Evolutionary conservation across 2,329 filamentous ascomycete species (phyloP).

Genomic region (Exophiala dermatitidis): DNA sequence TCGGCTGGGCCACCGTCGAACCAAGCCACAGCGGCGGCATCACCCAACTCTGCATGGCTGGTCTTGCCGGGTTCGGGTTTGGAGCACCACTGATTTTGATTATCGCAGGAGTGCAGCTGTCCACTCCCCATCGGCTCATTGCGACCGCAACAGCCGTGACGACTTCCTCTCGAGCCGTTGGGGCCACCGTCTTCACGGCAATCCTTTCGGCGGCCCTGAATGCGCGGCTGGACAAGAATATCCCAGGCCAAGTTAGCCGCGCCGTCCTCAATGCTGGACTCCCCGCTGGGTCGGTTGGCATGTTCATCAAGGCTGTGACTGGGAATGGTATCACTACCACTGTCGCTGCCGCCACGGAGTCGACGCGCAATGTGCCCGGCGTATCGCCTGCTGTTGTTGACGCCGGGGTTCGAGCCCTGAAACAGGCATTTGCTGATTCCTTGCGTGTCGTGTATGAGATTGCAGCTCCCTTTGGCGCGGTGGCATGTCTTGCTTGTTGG

Average conservation of each 20-base stretch:
- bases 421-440: slow-evolving; percentile 22
- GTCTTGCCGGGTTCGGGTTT: slow-evolving; percentile 19
- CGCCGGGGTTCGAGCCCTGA: slow-evolving; percentile 8
- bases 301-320: slow-evolving; percentile 15
- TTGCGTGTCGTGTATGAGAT: slow-evolving; percentile 21
- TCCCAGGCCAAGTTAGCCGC: slow-evolving; percentile 12
- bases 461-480: slow-evolving; percentile 16
- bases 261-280: slow-evolving; percentile 17
- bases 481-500: slow-evolving; percentile 18
- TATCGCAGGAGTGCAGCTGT: slow-evolving; percentile 21
- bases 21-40: slow-evolving; percentile 5
- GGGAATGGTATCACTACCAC: slow-evolving; percentile 16
- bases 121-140: slow-evolving; percentile 20
- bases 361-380: slow-evolving; percentile 3
- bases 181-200: slow-evolving; percentile 21
- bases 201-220: slow-evolving; percentile 20
- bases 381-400: slow-evolving; percentile 14
- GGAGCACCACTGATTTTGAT: slow-evolving; percentile 22
- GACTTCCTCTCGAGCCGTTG: slow-evolving; percentile 20
- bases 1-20: slow-evolving; percentile 16
- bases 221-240: slow-evolving; percentile 9
- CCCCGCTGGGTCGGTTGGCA: slow-evolving; percentile 7
- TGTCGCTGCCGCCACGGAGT: not conserved
- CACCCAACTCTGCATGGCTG: slow-evolving; percentile 6
- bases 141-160: slow-evolving; percentile 22